A percentile compares a stretch with the other conserved stretches of the same genome.
These are phyloP conservation scores for Hanseniaspora lindneri DNA, from an alignment of 805 yeast genomes.

Conservation along the genomic window DNA sequence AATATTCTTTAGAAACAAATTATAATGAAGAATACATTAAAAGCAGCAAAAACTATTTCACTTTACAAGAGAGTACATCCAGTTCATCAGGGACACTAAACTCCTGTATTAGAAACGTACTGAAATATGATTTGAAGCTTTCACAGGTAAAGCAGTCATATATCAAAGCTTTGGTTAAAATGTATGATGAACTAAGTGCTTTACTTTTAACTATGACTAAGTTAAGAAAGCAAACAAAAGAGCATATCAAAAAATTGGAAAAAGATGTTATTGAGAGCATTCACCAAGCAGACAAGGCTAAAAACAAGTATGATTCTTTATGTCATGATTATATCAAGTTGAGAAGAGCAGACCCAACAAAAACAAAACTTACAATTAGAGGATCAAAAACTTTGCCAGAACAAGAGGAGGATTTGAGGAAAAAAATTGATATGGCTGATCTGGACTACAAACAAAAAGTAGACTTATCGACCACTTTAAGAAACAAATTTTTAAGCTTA, in stretches of 20 bases:
- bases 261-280: conserved; percentile 78
- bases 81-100: conserved; percentile 43
- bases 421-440: conserved; percentile 76
- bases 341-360: conserved; percentile 68
- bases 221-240: conserved; percentile 66
- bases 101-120: conserved; percentile 50
- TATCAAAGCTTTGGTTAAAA: conserved; percentile 65
- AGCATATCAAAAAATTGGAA: conserved; percentile 68
- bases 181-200: conserved; percentile 74
- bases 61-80: conserved; percentile 18
- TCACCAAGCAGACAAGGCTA: conserved; percentile 77
- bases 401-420: conserved; percentile 80
- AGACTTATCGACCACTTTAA: conserved; percentile 54
- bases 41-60: conserved; percentile 41
- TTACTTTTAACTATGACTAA: conserved; percentile 58
- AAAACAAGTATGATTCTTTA: conserved; percentile 57
- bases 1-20: conserved; percentile 67
- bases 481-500: conserved; percentile 57
- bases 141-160: conserved; percentile 61
- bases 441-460: conserved; percentile 74
- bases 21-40: conserved; percentile 64
- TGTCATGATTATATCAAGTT: conserved; percentile 81
- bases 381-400: conserved; percentile 62
- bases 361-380: conserved; percentile 70
- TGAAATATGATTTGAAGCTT: conserved; percentile 68